phyloP scores from a whole-genome alignment of 371 early-diverging fungal species.

The Choanephora cucurbitarum region DNA sequence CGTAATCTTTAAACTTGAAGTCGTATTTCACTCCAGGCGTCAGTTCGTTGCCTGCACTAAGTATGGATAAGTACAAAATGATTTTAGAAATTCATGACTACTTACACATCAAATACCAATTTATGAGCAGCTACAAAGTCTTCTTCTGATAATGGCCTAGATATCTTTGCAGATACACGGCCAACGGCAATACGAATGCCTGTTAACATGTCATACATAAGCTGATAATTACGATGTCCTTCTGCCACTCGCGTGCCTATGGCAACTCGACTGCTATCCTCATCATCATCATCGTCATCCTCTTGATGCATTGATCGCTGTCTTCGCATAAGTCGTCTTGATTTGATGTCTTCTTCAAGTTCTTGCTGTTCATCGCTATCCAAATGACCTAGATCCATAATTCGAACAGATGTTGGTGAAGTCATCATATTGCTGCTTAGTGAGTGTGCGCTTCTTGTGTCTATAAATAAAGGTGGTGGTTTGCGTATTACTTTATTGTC shows the following conservation, averaged over 20 bases:
- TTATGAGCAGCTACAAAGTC: conserved; percentile 92
- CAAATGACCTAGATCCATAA: conserved; percentile 30
- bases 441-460: neutral
- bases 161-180: conserved; percentile 84
- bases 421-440: neutral
- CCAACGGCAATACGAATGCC: conserved; percentile 78
- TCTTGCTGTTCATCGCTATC: conserved; percentile 33
- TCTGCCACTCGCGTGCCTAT: conserved; percentile 70
- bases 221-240: conserved; percentile 71
- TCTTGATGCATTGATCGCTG: conserved; percentile 13
- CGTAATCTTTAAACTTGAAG: conserved; percentile 98
- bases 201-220: conserved; percentile 98
- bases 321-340: conserved; percentile 34
- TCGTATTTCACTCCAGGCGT: conserved; percentile 94
- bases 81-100: neutral
- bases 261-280: conserved; percentile 50
- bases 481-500: neutral
- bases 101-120: conserved; percentile 87
- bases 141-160: conserved; percentile 65
- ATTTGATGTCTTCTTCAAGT: conserved; percentile 36
- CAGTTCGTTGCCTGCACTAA: conserved; percentile 87
- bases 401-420: conserved; percentile 10
- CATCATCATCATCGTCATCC: conserved; percentile 35
- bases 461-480: neutral
- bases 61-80: neutral